Evolutionary conservation across 176 grass and related monocot genomes (phyloP).

Genomic region (Triticum timopheevii): DNA sequence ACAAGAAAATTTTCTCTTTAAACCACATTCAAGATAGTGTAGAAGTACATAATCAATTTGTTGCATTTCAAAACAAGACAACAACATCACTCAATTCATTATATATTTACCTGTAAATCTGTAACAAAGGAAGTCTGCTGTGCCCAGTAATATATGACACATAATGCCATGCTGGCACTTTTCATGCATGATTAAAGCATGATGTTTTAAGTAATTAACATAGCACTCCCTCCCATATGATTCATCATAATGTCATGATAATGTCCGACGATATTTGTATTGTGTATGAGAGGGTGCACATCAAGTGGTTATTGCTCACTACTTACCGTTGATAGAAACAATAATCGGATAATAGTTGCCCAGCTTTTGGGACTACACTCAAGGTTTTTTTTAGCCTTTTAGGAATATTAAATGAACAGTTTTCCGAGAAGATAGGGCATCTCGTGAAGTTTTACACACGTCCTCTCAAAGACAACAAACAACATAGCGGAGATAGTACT

Average conservation of each 20-base stretch:
- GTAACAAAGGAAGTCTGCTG: neutral
- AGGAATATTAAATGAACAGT: neutral
- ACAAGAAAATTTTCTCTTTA: neutral
- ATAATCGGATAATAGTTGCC: neutral
- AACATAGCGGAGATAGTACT: conserved; percentile 7
- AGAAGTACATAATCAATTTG: neutral
- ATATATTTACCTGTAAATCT: neutral
- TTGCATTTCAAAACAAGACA: conserved; percentile 9
- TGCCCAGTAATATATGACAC: neutral
- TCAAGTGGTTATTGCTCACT: neutral
- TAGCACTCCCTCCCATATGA: neutral
- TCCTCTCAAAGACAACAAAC: neutral
- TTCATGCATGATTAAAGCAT: conserved; percentile 2
- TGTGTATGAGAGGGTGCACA: conserved; percentile 15
- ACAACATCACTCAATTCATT: neutral
- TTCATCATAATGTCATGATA: neutral
- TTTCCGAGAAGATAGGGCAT: neutral
- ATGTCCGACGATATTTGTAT: neutral
- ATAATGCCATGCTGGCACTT: neutral
- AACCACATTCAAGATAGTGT: neutral
- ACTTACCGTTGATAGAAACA: conserved; percentile 2
- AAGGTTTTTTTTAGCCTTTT: conserved; percentile 23
- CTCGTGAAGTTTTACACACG: neutral
- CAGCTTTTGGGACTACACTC: neutral
- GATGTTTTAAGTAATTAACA: neutral